Percentiles rank a stretch among this genome's conserved stretches.
phyloP scores from a whole-genome alignment of 345 rosid genomes.

The Hibiscus syriacus region DNA sequence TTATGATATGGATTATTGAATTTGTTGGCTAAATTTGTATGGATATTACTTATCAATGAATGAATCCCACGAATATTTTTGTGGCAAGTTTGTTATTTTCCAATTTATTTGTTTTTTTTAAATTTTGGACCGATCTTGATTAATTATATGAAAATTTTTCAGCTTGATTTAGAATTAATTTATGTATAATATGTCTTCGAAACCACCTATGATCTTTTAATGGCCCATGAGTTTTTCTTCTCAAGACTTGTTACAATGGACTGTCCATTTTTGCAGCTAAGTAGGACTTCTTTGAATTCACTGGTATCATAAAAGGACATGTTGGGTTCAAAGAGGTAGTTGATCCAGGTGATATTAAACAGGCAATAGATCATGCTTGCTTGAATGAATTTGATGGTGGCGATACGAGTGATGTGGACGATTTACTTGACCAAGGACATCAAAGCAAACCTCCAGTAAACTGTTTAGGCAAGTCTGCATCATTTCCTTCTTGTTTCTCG shows the following conservation, averaged over 20 bases:
- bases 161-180: background rate
- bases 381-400: slow-evolving; percentile 34
- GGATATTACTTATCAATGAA: too few species aligned
- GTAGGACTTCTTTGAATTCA: slow-evolving; percentile 5
- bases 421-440: slow-evolving; percentile 19
- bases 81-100: background rate
- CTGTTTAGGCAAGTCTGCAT: slow-evolving; percentile 20
- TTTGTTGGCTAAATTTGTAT: background rate
- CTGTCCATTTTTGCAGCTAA: slow-evolving; percentile 14
- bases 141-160: background rate
- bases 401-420: slow-evolving; percentile 26
- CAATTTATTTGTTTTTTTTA: background rate
- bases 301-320: slow-evolving; percentile 29
- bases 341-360: slow-evolving; percentile 25
- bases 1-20: background rate
- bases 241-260: background rate
- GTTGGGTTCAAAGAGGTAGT: slow-evolving; percentile 26
- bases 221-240: background rate
- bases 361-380: slow-evolving; percentile 14
- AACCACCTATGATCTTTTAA: background rate
- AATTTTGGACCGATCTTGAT: background rate
- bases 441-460: slow-evolving; percentile 15
- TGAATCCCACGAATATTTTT: background rate
- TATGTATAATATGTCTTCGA: background rate
- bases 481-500: slow-evolving; percentile 24